These are phyloP conservation scores for Tetracladium marchalianum DNA, from an alignment of 495 filamentous ascomycete species.

Conservation along the genomic window DNA sequence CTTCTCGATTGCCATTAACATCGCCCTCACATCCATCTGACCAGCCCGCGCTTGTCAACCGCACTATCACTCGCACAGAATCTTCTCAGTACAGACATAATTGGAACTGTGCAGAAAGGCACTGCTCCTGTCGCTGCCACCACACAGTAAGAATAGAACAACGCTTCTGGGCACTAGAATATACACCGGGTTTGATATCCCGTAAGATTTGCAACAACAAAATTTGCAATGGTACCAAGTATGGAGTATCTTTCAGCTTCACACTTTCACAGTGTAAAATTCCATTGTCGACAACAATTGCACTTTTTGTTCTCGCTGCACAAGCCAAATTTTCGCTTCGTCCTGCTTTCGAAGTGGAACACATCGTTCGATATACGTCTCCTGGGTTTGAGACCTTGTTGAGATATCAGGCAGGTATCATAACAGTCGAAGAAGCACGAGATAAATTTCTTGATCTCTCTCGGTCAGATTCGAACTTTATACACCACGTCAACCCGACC, in stretches of 20 bases:
- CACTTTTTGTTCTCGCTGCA: not conserved
- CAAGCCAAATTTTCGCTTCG: slow-evolving; percentile 2
- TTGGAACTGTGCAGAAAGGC: slow-evolving; percentile 5
- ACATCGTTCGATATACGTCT: slow-evolving; percentile 6
- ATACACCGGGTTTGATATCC: slow-evolving; percentile 3
- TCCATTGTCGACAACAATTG: slow-evolving; percentile 2
- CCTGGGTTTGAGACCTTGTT: slow-evolving; percentile 7
- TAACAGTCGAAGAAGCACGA: slow-evolving; percentile 6
- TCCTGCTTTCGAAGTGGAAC: slow-evolving; percentile 6
- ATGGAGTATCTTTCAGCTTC: slow-evolving; percentile 2
- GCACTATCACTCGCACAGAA: not conserved
- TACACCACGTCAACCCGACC: slow-evolving; percentile 7
- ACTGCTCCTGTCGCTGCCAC: slow-evolving; percentile 9
- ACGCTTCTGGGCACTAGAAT: slow-evolving; percentile 8
- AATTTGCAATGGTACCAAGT: slow-evolving; percentile 5
- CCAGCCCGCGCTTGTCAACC: not conserved
- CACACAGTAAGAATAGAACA: slow-evolving; percentile 1
- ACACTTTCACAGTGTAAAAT: slow-evolving; percentile 6
- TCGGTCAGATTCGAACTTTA: slow-evolving; percentile 5
- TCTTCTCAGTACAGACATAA: not conserved
- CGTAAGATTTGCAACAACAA: slow-evolving; percentile 3
- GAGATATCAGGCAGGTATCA: slow-evolving; percentile 3
- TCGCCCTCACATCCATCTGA: slow-evolving; percentile 1
- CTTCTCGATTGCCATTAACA: not conserved
- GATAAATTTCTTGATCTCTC: slow-evolving; percentile 3